Conservation (phyloP, 305 asterid genomes). For the Fraxinus paxiana region DNA sequence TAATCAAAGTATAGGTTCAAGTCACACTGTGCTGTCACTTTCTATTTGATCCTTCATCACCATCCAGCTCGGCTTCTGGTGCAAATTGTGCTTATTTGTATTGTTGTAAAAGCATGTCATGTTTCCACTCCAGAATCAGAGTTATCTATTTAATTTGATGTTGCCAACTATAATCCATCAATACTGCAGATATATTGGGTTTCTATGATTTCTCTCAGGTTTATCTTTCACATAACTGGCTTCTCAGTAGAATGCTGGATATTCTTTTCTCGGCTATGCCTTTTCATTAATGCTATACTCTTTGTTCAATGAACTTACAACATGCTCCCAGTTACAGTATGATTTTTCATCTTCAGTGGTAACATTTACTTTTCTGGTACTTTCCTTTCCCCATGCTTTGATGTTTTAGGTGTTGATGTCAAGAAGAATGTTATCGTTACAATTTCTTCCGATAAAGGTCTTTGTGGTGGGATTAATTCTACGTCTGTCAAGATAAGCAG, state of each 20-base stretch:
- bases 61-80: neutral
- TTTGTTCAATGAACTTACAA: neutral
- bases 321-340: neutral
- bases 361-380: neutral
- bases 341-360: neutral
- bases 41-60: neutral
- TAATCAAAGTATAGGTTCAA: neutral
- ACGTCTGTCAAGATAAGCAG: slow-evolving; percentile 86
- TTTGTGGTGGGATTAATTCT: slow-evolving; percentile 95
- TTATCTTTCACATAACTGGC: neutral
- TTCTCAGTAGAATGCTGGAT: neutral
- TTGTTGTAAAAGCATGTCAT: neutral
- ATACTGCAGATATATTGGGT: neutral
- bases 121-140: neutral
- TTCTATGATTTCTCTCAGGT: neutral
- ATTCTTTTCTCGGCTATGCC: neutral
- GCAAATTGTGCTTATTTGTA: neutral
- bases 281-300: neutral
- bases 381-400: slow-evolving; percentile 12
- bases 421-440: slow-evolving; percentile 82
- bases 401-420: slow-evolving; percentile 72
- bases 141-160: neutral
- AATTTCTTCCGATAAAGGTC: slow-evolving; percentile 89
- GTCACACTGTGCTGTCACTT: neutral
- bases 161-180: neutral